Percentiles rank a stretch among this genome's conserved stretches.
These are phyloP conservation scores for Chaetomium sp. DNA, from an alignment of 2,329 filamentous ascomycete species.

Conservation along the genomic window DNA sequence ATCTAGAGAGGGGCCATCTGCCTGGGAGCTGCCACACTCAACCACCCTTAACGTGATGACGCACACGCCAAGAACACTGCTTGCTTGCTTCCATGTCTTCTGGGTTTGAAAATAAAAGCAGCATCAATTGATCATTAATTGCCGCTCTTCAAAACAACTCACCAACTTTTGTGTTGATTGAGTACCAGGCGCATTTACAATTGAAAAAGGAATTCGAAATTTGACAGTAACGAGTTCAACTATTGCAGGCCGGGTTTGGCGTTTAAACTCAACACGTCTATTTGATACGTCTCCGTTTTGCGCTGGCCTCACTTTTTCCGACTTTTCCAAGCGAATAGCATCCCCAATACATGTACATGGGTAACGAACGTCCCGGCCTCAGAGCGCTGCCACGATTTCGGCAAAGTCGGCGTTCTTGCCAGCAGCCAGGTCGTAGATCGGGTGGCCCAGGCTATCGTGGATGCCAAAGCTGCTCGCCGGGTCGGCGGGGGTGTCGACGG, in stretches of 20 bases:
- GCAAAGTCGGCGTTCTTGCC: constrained; percentile 33
- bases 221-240: not conserved
- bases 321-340: not conserved
- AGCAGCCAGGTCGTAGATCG: constrained; percentile 31
- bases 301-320: not conserved
- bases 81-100: not conserved
- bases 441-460: constrained; percentile 47
- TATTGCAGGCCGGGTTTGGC: not conserved
- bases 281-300: not conserved
- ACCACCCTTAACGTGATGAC: not conserved
- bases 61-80: not conserved
- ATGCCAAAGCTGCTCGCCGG: constrained; percentile 45
- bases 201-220: not conserved
- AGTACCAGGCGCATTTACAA: no score
- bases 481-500: constrained; percentile 44
- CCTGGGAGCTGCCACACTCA: not conserved
- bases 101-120: not conserved
- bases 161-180: not conserved
- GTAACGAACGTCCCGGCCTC: not conserved
- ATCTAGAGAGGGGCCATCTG: not conserved
- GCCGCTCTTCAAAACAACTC: not conserved
- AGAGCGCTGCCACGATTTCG: constrained; percentile 26
- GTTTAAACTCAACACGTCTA: not conserved
- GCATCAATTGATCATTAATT: not conserved
- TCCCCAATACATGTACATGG: not conserved